Evolutionary conservation across 345 rosid species (phyloP).

Genomic region (Laguncularia racemosa): DNA sequence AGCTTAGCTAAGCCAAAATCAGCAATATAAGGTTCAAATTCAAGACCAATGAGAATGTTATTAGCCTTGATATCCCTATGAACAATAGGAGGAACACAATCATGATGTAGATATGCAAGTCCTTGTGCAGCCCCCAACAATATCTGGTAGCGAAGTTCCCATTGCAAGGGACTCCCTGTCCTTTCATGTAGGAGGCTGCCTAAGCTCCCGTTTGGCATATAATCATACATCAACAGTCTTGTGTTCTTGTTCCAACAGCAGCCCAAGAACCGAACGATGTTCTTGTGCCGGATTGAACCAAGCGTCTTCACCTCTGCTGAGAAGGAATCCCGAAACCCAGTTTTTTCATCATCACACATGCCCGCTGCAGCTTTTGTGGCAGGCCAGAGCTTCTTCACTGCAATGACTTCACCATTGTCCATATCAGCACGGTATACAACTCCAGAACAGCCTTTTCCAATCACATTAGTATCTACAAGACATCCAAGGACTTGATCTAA

Average conservation of each 20-base stretch:
- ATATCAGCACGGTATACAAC: conserved; percentile 86
- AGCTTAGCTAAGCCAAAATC: conserved; percentile 98
- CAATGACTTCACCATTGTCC: conserved; percentile 77
- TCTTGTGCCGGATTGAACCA: conserved; percentile 91
- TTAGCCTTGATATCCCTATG: conserved; percentile 95
- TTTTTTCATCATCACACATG: conserved; percentile 34
- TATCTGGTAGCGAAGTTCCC: conserved; percentile 87
- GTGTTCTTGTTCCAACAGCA: conserved; percentile 86
- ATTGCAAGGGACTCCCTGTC: conserved; percentile 59
- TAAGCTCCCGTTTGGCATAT: conserved; percentile 92
- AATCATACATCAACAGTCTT: conserved; percentile 84
- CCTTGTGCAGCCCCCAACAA: conserved; percentile 92
- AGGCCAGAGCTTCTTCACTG: conserved; percentile 96
- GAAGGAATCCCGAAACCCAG: conserved; percentile 77
- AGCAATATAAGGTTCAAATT: conserved; percentile 91
- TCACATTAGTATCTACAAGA: conserved; percentile 71
- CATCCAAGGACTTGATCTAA: conserved; percentile 76
- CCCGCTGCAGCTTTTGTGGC: conserved; percentile 28
- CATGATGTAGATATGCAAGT: conserved; percentile 88
- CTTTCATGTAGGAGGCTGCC: conserved; percentile 84
- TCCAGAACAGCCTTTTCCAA: conserved; percentile 93
- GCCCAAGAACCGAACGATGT: conserved; percentile 85
- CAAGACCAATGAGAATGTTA: conserved; percentile 80
- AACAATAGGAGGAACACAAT: conserved; percentile 87
- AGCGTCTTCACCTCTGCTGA: conserved; percentile 86